A percentile compares a stretch with the other conserved stretches of the same genome.
These are phyloP conservation scores for Aureobasidium sp. DNA, from an alignment of 2,329 filamentous ascomycete species.

Conservation along the genomic window DNA sequence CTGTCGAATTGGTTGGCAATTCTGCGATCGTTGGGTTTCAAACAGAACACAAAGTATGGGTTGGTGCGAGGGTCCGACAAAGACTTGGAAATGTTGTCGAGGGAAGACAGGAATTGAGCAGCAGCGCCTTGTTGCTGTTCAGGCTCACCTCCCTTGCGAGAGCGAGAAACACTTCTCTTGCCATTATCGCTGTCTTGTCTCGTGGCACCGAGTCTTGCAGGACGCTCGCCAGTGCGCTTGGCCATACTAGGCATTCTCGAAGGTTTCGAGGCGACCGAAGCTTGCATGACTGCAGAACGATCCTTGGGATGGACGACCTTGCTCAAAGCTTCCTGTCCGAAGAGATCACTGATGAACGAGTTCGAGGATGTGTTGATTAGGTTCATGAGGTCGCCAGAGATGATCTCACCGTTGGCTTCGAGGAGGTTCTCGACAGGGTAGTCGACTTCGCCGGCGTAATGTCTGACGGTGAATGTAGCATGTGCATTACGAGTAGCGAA, in stretches of 20 bases:
- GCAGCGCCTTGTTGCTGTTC: constrained; percentile 73
- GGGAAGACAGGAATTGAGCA: constrained; percentile 78
- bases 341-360: constrained; percentile 79
- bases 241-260: constrained; percentile 89
- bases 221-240: constrained; percentile 59
- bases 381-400: constrained; percentile 93
- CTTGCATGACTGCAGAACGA: constrained; percentile 84
- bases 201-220: constrained; percentile 37
- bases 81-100: constrained; percentile 86
- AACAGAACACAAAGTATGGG: constrained; percentile 90
- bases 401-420: constrained; percentile 93
- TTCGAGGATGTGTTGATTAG: constrained; percentile 82
- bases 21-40: constrained; percentile 93
- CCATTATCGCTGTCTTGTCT: constrained; percentile 32
- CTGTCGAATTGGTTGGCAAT: constrained; percentile 99
- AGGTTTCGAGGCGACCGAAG: constrained; percentile 91
- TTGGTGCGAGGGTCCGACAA: constrained; percentile 77
- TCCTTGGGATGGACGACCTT: constrained; percentile 92
- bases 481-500: constrained; percentile 75
- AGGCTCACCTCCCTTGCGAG: constrained; percentile 25
- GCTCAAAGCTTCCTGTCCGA: constrained; percentile 87
- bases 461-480: constrained; percentile 80
- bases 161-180: constrained; percentile 28
- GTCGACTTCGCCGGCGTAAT: constrained; percentile 94
- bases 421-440: constrained; percentile 81